Evolutionary conservation across 768 basidiomycete genomes (phyloP), one percentile per base, ranked within the genome.

Genomic region (Pleurotus djamor): DNA sequence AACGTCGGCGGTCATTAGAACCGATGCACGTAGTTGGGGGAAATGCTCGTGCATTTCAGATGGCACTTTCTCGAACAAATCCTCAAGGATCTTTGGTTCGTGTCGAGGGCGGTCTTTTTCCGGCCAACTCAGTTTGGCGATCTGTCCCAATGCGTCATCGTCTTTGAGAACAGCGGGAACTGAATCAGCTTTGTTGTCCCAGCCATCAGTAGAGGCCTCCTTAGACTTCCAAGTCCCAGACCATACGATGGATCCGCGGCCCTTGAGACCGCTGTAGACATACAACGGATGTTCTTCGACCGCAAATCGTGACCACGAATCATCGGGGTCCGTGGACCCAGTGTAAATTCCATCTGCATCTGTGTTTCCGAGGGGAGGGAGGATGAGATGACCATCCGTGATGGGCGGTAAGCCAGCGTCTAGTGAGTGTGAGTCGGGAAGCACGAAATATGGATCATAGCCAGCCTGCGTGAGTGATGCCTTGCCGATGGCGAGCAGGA

Each of bases 181-280:
- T 28, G 21, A 28, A 28, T 28, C 21, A 28, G 21, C 21, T 28
- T 28, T 28, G 2, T 28, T 28, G 21, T 28, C 21, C 21, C 2
- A 1, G 21, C 21, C 21, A 28, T 28, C 21, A 28, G 21, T 28
- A 28, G 21, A 28, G 21, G 21, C 3, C 21, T 28, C 21, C 21
- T 28, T 28, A 28, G 21, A 28, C 21, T 28, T 28, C 21, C 21
- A 28, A 28, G 21, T 28, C 21, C 21, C 21, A 28, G 21, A 28
- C 21, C 21, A 28, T 28, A 28, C 21, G 21, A 55, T 58, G 10
- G 66, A 65, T 1, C 67, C 66, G 16, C 63, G 67, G 10, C 67
- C 65, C 7, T 63, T 50, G 14, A 65, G 33, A 7, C 63, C 61
- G 44, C 37, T 43, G 43, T 63, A 62, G 7, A 45, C 37, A 32